These are phyloP conservation scores for Reutealis trisperma DNA, from an alignment of 345 rosid species.

Conservation along the genomic window DNA sequence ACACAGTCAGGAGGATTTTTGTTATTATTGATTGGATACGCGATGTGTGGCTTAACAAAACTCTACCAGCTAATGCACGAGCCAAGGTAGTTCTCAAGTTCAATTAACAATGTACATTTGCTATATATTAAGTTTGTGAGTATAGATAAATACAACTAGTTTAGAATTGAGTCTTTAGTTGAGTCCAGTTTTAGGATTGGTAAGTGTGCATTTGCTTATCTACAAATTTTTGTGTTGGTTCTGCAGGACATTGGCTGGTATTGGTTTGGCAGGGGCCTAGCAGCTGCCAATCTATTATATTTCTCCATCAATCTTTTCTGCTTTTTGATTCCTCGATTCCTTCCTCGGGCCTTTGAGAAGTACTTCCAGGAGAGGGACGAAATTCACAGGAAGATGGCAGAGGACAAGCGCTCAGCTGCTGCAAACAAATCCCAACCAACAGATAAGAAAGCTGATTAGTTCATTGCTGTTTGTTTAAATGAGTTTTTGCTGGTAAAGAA, in stretches of 20 bases:
- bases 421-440: constrained; percentile 32
- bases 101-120: not conserved
- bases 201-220: not conserved
- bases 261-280: constrained; percentile 79
- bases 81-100: constrained; percentile 42
- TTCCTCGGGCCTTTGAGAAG: constrained; percentile 79
- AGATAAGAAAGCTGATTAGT: constrained; percentile 54
- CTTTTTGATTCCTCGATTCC: constrained; percentile 76
- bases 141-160: not conserved
- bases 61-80: constrained; percentile 51
- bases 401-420: constrained; percentile 46
- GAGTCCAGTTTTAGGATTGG: not conserved
- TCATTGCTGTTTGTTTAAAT: not conserved
- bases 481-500: not conserved
- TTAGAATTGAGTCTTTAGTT: not conserved
- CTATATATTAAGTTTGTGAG: not conserved
- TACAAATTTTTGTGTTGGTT: not conserved
- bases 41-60: constrained; percentile 70
- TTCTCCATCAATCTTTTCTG: constrained; percentile 70
- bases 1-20: constrained; percentile 73
- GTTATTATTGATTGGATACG: constrained; percentile 66
- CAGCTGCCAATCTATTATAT: constrained; percentile 59
- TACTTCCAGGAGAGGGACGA: constrained; percentile 66
- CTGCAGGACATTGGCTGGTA: constrained; percentile 58
- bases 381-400: constrained; percentile 47